These are phyloP conservation scores for Castanea mollissima DNA, from an alignment of 306 rosid genomes.

Conservation along the genomic window DNA sequence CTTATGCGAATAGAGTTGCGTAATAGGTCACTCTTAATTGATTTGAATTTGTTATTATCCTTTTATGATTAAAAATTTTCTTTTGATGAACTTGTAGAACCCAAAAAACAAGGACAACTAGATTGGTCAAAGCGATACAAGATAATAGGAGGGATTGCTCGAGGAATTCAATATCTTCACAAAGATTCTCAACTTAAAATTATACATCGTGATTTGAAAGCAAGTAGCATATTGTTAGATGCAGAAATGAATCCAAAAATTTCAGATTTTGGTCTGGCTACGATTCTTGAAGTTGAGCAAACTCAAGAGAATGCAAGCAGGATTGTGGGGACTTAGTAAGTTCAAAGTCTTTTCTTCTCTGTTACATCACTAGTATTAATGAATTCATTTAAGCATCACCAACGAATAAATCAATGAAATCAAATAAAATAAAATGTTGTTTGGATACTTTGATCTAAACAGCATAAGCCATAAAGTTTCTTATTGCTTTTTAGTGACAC, in stretches of 20 bases:
- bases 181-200: slow-evolving; percentile 33
- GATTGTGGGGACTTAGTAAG: slow-evolving; percentile 19
- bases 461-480: too few species aligned
- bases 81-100: slow-evolving; percentile 8
- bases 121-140: slow-evolving; percentile 33
- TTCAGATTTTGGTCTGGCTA: slow-evolving; percentile 30
- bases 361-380: neutral
- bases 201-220: slow-evolving; percentile 37
- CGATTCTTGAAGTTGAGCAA: slow-evolving; percentile 12
- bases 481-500: neutral
- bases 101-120: neutral
- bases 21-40: too few species aligned
- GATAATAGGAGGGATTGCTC: slow-evolving; percentile 29
- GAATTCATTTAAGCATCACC: too few species aligned
- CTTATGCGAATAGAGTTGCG: too few species aligned
- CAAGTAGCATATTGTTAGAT: slow-evolving; percentile 33
- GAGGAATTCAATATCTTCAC: slow-evolving; percentile 31
- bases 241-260: slow-evolving; percentile 28
- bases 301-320: slow-evolving; percentile 7
- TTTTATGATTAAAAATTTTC: neutral
- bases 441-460: too few species aligned
- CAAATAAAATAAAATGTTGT: too few species aligned
- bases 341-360: neutral
- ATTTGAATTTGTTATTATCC: neutral
- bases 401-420: too few species aligned